These are phyloP conservation scores for Canavalia gladiata DNA, from an alignment of 306 rosid species.

Conservation along the genomic window DNA sequence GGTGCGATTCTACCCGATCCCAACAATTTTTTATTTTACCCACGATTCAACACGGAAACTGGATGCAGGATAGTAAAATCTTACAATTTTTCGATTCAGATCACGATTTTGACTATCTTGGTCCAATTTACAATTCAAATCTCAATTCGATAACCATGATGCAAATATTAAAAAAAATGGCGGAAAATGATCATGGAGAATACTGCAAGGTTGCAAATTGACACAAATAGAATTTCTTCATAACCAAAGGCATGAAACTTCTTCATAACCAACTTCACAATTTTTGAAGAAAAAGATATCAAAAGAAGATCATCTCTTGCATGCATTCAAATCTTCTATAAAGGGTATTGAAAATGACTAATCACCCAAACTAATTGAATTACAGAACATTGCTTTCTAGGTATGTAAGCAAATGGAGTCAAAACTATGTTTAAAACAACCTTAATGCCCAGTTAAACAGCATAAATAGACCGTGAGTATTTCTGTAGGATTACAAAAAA, in stretches of 20 bases:
- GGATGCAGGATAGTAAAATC: no score
- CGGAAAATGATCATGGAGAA: constrained; percentile 32
- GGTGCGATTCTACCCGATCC: no score
- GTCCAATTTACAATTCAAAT: no score
- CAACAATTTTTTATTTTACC: no score
- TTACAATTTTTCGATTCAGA: no score
- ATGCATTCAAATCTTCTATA: constrained; percentile 5
- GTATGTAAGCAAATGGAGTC: neutral
- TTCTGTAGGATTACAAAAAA: constrained; percentile 5
- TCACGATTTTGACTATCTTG: no score
- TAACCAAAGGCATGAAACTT: neutral
- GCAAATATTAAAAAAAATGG: neutral
- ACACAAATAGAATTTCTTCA: neutral
- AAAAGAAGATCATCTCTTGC: constrained; percentile 3
- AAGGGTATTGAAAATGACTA: constrained; percentile 2
- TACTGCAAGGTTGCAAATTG: constrained; percentile 14
- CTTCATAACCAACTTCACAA: neutral
- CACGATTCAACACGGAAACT: no score
- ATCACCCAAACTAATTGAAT: constrained; percentile 19
- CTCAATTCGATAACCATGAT: no score
- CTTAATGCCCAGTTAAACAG: neutral
- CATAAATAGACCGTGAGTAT: constrained; percentile 18
- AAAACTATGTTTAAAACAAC: constrained; percentile 19
- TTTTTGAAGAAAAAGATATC: neutral
- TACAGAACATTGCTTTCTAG: constrained; percentile 31